Evolutionary conservation across 345 rosid species (phyloP).

Genomic region (Populus nigra): DNA sequence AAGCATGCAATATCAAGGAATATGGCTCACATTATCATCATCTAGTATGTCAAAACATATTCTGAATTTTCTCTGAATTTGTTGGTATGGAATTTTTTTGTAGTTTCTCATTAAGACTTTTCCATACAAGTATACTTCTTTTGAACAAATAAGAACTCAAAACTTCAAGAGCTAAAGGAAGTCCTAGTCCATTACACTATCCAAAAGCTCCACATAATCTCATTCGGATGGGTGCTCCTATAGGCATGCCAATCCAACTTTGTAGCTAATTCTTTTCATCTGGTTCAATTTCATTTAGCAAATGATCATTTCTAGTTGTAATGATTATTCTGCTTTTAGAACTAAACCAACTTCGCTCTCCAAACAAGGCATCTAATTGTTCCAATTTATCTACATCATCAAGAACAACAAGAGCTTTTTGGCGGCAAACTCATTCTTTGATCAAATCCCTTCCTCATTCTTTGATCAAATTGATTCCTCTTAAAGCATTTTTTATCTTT

Average conservation of each 20-base stretch:
- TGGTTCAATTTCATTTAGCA: neutral
- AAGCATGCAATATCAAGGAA: no score
- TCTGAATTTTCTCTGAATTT: no score
- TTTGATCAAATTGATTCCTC: conserved; percentile 1
- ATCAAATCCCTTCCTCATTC: neutral
- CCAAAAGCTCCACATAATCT: neutral
- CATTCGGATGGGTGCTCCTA: neutral
- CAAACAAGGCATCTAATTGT: neutral
- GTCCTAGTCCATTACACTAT: neutral
- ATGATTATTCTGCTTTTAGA: conserved; percentile 2
- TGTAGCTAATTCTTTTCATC: neutral
- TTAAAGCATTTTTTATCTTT: neutral
- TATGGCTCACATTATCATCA: no score
- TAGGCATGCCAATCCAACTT: conserved; percentile 9
- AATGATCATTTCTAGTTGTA: conserved; percentile 1
- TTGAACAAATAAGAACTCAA: conserved; percentile 4
- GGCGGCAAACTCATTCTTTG: neutral
- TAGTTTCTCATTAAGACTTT: neutral
- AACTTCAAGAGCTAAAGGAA: conserved; percentile 16
- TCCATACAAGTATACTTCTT: neutral
- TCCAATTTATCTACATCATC: conserved; percentile 2
- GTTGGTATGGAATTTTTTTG: no score
- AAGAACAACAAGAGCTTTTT: conserved; percentile 13
- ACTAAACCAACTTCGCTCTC: neutral
- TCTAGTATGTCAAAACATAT: no score